Evolutionary conservation across 2,329 filamentous ascomycete genomes (phyloP).

Genomic region (Cryphonectria parasitica): DNA sequence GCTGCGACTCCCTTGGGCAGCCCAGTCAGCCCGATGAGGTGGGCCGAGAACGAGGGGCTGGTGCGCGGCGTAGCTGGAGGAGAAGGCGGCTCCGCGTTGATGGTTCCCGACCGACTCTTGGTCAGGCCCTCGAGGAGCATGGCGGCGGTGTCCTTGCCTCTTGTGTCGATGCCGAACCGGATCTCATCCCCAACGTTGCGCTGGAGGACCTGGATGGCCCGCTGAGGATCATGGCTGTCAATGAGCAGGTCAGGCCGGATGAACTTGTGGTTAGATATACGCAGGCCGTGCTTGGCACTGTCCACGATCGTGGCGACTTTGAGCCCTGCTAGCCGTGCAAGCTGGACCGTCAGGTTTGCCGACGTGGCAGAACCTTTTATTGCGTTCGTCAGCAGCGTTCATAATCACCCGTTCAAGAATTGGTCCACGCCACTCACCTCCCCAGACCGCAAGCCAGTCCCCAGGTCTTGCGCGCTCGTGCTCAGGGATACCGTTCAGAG

Average conservation of each 20-base stretch:
- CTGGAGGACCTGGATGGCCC: slow-evolving; percentile 68
- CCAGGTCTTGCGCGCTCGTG: slow-evolving; percentile 60
- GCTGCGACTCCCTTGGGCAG: slow-evolving; percentile 60
- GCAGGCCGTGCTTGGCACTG: slow-evolving; percentile 65
- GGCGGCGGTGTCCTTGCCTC: slow-evolving; percentile 65
- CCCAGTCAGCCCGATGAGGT: slow-evolving; percentile 70
- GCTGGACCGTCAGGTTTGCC: slow-evolving; percentile 67
- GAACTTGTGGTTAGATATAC: slow-evolving; percentile 51
- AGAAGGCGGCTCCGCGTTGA: slow-evolving; percentile 35
- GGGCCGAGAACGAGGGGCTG: slow-evolving; percentile 42
- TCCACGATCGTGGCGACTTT: slow-evolving; percentile 70
- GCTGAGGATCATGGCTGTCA: slow-evolving; percentile 66
- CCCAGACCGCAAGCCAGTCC: slow-evolving; percentile 77
- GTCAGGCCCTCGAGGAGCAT: slow-evolving; percentile 59
- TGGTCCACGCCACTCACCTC: slow-evolving; percentile 49
- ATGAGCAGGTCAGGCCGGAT: slow-evolving; percentile 65
- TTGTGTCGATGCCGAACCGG: slow-evolving; percentile 71
- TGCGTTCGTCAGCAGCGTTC: not conserved
- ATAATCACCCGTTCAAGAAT: not conserved
- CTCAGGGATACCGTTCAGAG: slow-evolving; percentile 56
- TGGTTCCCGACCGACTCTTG: slow-evolving; percentile 31
- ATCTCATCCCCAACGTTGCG: slow-evolving; percentile 60
- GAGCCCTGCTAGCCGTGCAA: slow-evolving; percentile 68
- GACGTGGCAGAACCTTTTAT: slow-evolving; percentile 66
- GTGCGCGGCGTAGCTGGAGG: slow-evolving; percentile 46